These are phyloP conservation scores for Fusarium goolgardi DNA, from an alignment of 2,329 filamentous ascomycete species.

Conservation along the genomic window DNA sequence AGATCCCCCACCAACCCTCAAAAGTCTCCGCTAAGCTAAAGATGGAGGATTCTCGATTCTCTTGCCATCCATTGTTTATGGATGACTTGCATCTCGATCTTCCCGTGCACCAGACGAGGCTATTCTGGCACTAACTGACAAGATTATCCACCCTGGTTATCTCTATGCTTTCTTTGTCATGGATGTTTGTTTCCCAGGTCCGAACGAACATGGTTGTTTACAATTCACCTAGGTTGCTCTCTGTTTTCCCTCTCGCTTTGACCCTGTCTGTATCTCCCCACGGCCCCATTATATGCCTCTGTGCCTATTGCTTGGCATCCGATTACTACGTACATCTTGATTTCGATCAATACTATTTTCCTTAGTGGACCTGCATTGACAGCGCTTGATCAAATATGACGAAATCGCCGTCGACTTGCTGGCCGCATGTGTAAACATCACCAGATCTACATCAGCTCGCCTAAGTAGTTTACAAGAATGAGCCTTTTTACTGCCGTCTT, in stretches of 20 bases:
- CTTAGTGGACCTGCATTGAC: constrained; percentile 24
- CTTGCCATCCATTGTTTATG: constrained; percentile 15
- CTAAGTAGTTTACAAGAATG: not conserved
- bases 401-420: constrained; percentile 16
- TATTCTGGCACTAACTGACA: constrained; percentile 43
- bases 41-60: constrained; percentile 16
- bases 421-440: constrained; percentile 7
- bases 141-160: constrained; percentile 23
- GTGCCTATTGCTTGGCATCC: constrained; percentile 10
- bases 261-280: constrained; percentile 13
- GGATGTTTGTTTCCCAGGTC: constrained; percentile 26
- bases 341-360: constrained; percentile 16
- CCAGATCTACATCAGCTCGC: constrained; percentile 14
- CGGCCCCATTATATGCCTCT: constrained; percentile 15
- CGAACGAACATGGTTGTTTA: constrained; percentile 14
- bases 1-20: constrained; percentile 28
- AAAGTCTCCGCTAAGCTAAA: constrained; percentile 35
- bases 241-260: constrained; percentile 16
- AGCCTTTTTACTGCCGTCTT: constrained; percentile 4
- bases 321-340: not conserved
- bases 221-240: constrained; percentile 10
- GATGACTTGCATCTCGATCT: constrained; percentile 49
- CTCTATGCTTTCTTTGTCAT: constrained; percentile 5
- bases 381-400: constrained; percentile 18
- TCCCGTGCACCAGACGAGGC: constrained; percentile 46